Conservation (phyloP, 805 yeast genomes). For the Cyberlindnera misumaiensis region DNA sequence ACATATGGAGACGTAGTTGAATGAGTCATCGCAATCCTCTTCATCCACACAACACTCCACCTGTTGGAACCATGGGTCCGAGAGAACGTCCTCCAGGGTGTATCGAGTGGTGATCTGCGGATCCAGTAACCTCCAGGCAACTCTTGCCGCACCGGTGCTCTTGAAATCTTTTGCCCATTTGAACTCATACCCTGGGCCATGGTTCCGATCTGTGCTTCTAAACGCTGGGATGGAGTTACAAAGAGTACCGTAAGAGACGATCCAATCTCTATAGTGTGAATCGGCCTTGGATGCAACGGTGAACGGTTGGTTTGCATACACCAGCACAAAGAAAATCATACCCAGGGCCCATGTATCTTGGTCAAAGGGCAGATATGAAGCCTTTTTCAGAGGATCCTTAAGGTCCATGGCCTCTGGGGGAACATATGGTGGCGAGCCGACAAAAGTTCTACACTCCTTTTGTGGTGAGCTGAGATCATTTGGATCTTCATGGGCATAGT, state of each 20-base stretch:
- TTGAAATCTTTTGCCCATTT: slow-evolving; percentile 59
- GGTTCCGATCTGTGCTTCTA: slow-evolving; percentile 36
- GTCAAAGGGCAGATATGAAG: slow-evolving; percentile 53
- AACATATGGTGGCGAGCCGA: slow-evolving; percentile 78
- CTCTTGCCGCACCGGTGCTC: slow-evolving; percentile 55
- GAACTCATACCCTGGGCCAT: slow-evolving; percentile 69
- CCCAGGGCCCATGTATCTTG: slow-evolving; percentile 76
- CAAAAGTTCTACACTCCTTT: slow-evolving; percentile 37
- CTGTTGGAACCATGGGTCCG: slow-evolving; percentile 57
- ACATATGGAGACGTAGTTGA: slow-evolving; percentile 4
- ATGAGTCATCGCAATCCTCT: slow-evolving; percentile 15
- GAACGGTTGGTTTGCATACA: slow-evolving; percentile 57
- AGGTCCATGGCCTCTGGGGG: slow-evolving; percentile 68
- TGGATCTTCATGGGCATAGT: slow-evolving; percentile 49
- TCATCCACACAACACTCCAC: slow-evolving; percentile 59
- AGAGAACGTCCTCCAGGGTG: slow-evolving; percentile 43
- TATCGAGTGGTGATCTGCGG: slow-evolving; percentile 51
- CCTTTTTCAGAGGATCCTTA: slow-evolving; percentile 29
- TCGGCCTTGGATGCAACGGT: slow-evolving; percentile 39
- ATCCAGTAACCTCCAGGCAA: slow-evolving; percentile 69
- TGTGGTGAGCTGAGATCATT: slow-evolving; percentile 40
- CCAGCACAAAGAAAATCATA: slow-evolving; percentile 53
- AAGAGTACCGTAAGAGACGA: slow-evolving; percentile 37
- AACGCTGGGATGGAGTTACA: slow-evolving; percentile 39
- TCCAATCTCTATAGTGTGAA: slow-evolving; percentile 50